phyloP scores from a whole-genome alignment of 2,329 filamentous ascomycete genomes.

The Fusarium transvaalense region DNA sequence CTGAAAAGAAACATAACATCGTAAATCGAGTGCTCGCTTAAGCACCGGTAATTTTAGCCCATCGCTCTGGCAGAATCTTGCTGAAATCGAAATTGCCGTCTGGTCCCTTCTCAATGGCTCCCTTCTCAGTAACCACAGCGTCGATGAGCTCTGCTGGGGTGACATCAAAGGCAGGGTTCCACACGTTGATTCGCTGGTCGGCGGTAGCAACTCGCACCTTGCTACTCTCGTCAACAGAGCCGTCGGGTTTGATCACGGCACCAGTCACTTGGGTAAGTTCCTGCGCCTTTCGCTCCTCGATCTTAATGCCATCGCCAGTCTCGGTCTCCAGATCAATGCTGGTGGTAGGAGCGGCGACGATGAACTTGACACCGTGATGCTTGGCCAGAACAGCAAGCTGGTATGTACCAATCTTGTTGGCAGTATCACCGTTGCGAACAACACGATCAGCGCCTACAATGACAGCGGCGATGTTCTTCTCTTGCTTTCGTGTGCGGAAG shows the following conservation, averaged over 20 bases:
- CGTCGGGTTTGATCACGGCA: slow-evolving; percentile 74
- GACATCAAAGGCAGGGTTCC: slow-evolving; percentile 98
- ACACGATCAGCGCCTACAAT: slow-evolving; percentile 96
- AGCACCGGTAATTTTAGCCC: slow-evolving; percentile 54
- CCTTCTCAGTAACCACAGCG: slow-evolving; percentile 92
- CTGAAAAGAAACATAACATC: slow-evolving; percentile 26
- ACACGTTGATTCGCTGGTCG: slow-evolving; percentile 81
- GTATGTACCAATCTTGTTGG: slow-evolving; percentile 99
- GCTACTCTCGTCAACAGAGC: slow-evolving; percentile 70
- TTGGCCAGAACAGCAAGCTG: slow-evolving; percentile 89
- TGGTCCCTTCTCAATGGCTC: slow-evolving; percentile 81
- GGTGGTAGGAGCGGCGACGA: slow-evolving; percentile 94
- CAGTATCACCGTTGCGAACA: slow-evolving; percentile 95
- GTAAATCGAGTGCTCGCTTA: slow-evolving; percentile 22
- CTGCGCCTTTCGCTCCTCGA: slow-evolving; percentile 84
- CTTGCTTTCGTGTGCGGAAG: slow-evolving; percentile 72
- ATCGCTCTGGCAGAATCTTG: slow-evolving; percentile 67
- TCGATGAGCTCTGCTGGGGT: slow-evolving; percentile 92
- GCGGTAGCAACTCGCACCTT: slow-evolving; percentile 84
- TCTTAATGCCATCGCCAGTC: slow-evolving; percentile 83
- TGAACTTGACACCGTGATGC: slow-evolving; percentile 90
- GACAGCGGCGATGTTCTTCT: slow-evolving; percentile 82
- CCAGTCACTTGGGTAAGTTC: slow-evolving; percentile 90
- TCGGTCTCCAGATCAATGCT: slow-evolving; percentile 89
- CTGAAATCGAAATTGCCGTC: slow-evolving; percentile 78